A percentile compares a stretch with the other conserved stretches of the same genome.
Evolutionary conservation across 1,284 basidiomycete genomes (phyloP).

Genomic region (Takashimella tepidaria): DNA sequence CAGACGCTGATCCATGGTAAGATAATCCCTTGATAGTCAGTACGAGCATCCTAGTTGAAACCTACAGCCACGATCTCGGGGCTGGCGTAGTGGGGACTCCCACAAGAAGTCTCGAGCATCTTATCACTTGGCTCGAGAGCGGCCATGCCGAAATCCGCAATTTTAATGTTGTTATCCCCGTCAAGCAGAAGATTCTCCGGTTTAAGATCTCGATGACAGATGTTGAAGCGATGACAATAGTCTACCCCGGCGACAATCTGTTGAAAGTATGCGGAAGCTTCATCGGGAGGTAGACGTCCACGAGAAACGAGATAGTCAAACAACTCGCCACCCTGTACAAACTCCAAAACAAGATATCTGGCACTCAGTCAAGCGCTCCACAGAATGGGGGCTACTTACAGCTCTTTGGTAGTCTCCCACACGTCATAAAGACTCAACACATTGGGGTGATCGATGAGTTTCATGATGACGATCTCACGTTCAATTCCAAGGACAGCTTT

Average conservation of each 20-base stretch:
- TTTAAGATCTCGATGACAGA: conserved; percentile 93
- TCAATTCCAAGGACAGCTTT: conserved; percentile 84
- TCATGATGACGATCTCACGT: conserved; percentile 97
- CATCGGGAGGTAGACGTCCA: conserved; percentile 66
- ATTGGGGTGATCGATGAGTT: conserved; percentile 93
- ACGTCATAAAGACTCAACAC: conserved; percentile 91
- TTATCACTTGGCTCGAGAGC: conserved; percentile 63
- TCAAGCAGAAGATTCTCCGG: conserved; percentile 90
- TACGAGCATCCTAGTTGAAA: conserved; percentile 88
- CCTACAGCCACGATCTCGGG: conserved; percentile 96
- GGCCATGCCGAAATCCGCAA: conserved; percentile 97
- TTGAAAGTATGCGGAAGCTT: conserved; percentile 85
- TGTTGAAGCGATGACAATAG: conserved; percentile 95
- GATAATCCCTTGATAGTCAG: conserved; percentile 78
- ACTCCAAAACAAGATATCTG: conserved; percentile 86
- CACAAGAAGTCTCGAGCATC: conserved; percentile 88
- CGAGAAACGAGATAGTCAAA: conserved; percentile 87
- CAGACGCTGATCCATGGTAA: conserved; percentile 80
- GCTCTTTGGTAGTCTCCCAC: conserved; percentile 85
- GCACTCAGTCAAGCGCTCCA: neutral
- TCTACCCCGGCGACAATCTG: conserved; percentile 90
- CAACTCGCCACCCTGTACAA: conserved; percentile 91
- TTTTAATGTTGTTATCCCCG: conserved; percentile 76
- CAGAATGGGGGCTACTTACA: conserved; percentile 53
- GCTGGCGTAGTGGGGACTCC: conserved; percentile 95